These are phyloP conservation scores for Nematodospora anomalae DNA, from an alignment of 1,139 yeast genomes.

Conservation along the genomic window DNA sequence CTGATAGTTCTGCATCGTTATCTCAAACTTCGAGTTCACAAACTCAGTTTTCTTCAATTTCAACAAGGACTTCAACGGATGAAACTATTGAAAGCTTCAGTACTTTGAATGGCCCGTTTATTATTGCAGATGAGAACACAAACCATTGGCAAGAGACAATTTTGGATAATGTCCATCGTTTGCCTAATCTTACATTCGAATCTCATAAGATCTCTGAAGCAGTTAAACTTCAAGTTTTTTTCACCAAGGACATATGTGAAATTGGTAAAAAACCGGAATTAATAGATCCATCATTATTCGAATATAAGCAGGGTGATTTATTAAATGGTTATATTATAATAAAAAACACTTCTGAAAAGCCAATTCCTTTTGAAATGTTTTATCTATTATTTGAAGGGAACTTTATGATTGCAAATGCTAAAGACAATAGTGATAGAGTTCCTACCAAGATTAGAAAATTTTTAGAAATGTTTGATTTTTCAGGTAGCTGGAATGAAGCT, in stretches of 20 bases:
- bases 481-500: conserved; percentile 38
- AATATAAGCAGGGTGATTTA: conserved; percentile 43
- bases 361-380: conserved; percentile 43
- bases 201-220: conserved; percentile 28
- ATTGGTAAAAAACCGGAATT: conserved; percentile 27
- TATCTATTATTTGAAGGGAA: conserved; percentile 44
- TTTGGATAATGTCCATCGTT: conserved; percentile 38
- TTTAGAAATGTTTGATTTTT: conserved; percentile 47
- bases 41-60: conserved; percentile 6
- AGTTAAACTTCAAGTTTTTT: conserved; percentile 29
- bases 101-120: conserved; percentile 11
- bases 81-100: conserved; percentile 2
- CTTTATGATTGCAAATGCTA: conserved; percentile 19
- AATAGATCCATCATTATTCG: conserved; percentile 36
- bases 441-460: conserved; percentile 19
- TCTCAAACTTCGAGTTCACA: not conserved
- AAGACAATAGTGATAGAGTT: conserved; percentile 12
- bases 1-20: conserved; percentile 9
- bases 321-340: conserved; percentile 40
- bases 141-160: conserved; percentile 39
- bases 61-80: conserved; percentile 6
- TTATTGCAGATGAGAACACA: conserved; percentile 32
- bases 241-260: conserved; percentile 40
- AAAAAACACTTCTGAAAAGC: conserved; percentile 24
- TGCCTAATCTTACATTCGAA: conserved; percentile 33